Conservation (phyloP, 2,329 filamentous ascomycete species). For the Phialophora macrospora region DNA sequence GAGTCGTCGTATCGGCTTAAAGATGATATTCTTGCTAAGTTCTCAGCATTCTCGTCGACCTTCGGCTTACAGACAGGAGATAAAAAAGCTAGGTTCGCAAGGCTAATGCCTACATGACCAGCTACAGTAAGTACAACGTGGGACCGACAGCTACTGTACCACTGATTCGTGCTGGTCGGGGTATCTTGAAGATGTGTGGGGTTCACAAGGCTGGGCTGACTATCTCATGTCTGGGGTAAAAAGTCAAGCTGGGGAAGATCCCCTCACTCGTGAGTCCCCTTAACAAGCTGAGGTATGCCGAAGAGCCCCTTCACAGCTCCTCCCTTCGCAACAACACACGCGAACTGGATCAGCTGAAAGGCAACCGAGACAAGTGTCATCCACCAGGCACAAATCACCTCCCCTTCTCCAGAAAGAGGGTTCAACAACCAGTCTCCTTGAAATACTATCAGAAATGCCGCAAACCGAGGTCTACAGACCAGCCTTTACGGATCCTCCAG, state of each 20-base stretch:
- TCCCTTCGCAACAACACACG: background rate
- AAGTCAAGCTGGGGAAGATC: constrained; percentile 1
- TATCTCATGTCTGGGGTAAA: constrained; percentile 8
- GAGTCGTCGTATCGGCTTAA: background rate
- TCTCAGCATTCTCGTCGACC: background rate
- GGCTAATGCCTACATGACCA: background rate
- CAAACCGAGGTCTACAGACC: constrained; percentile 17
- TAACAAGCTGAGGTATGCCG: background rate
- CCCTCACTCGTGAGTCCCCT: constrained; percentile 9
- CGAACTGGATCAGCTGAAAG: background rate
- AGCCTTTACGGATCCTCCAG: constrained; percentile 19
- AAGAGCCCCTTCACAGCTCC: background rate
- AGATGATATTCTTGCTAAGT: background rate
- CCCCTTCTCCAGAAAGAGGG: background rate
- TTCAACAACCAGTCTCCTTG: background rate
- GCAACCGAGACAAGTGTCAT: background rate
- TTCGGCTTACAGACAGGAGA: background rate
- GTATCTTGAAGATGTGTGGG: constrained; percentile 11
- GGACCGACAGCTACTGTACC: background rate
- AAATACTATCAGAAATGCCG: constrained; percentile 6
- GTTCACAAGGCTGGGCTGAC: constrained; percentile 6
- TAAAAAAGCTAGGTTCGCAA: background rate
- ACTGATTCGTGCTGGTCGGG: background rate
- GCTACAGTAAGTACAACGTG: background rate
- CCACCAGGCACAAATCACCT: background rate